Percentiles rank a stretch among this genome's conserved stretches.
Evolutionary conservation across 495 filamentous ascomycete species (phyloP).

Genomic region (Hyphodiscus hymeniophilus): DNA sequence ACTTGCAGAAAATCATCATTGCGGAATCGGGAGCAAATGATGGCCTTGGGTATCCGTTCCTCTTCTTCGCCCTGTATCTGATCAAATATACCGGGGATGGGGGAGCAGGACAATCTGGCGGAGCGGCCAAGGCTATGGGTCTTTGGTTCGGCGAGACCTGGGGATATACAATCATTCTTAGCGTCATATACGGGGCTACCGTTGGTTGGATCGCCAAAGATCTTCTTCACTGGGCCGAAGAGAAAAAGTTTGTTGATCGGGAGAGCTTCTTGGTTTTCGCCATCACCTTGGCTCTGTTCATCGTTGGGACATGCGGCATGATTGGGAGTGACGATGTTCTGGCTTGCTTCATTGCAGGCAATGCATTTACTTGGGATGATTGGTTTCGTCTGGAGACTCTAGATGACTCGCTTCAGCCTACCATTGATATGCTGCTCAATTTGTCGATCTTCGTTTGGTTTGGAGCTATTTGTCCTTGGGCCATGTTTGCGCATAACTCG

Average conservation of each 20-base stretch:
- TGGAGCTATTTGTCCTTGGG: constrained; percentile 82
- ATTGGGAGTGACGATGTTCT: constrained; percentile 89
- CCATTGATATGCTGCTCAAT: constrained; percentile 75
- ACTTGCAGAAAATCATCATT: constrained; percentile 77
- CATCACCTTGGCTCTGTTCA: constrained; percentile 74
- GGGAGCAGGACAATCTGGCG: constrained; percentile 33
- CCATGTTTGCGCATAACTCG: constrained; percentile 53
- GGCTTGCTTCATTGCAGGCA: constrained; percentile 90
- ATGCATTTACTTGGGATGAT: constrained; percentile 84
- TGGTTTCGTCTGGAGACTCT: constrained; percentile 87
- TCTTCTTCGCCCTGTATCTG: constrained; percentile 78
- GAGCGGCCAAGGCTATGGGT: constrained; percentile 61
- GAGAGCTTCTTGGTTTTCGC: constrained; percentile 90
- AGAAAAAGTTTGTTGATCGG: constrained; percentile 74
- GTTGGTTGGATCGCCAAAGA: constrained; percentile 79
- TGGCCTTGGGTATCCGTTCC: constrained; percentile 71
- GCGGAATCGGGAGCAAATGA: constrained; percentile 91
- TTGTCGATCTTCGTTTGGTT: constrained; percentile 87
- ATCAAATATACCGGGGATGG: constrained; percentile 64
- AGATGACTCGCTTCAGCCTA: constrained; percentile 85
- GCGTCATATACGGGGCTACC: constrained; percentile 64
- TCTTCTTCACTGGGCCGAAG: constrained; percentile 75
- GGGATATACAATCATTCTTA: constrained; percentile 75
- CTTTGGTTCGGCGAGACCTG: constrained; percentile 85
- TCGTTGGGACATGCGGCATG: constrained; percentile 79